Base-by-base conservation (phyloP, 2,329 filamentous ascomycete genomes). In the Aspergillus piperis region DNA sequence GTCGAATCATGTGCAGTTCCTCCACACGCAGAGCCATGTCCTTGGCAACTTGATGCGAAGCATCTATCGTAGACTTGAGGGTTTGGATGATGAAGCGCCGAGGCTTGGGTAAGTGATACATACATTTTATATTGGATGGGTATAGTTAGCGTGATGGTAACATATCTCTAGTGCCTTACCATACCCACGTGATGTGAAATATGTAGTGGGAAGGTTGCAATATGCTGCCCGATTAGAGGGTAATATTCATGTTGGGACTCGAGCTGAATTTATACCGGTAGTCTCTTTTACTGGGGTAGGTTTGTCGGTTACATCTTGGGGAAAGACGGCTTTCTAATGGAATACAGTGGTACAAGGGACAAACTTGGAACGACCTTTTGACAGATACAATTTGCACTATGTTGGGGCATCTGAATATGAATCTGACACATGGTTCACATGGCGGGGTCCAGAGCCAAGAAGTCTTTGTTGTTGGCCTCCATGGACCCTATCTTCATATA, bases 281-380 rank as follows among this genome's bases (percentile, higher is more conserved):
- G 13, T 44, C 19, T 11, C 41, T 5, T 44, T 44, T 21, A 44
- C 41, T 1, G 41, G 41, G 41, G 41, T 44, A 44, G 2, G 41
- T 23, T 6, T 21, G 1, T 1, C 1, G 5, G 8, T 10, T 2
- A 11, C 10, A 5, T 1, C 39, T 36, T 6, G 2, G 4, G 32
- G 5, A 36, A 36, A 6, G 17, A 5, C 5, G 10, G 17, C 2
- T 6, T 1, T 10, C 10, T 21, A 44, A 42, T 19, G n/a, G 39
- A 3, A 13, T 44, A 2, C 5, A 44, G 41, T 44, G 17, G 17
- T 44, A 21, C 41, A 8, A 19, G 11, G 17, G 17, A 10, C 41
- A 44, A 44, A 44, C 19, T 6, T 21, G 41, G 41, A 21, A 11
- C 0, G 17, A 44, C 1, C 11, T 11, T 2, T 13, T 44, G 8